phyloP scores from a whole-genome alignment of 2,329 filamentous ascomycete genomes.

The Talaromyces sp. region DNA sequence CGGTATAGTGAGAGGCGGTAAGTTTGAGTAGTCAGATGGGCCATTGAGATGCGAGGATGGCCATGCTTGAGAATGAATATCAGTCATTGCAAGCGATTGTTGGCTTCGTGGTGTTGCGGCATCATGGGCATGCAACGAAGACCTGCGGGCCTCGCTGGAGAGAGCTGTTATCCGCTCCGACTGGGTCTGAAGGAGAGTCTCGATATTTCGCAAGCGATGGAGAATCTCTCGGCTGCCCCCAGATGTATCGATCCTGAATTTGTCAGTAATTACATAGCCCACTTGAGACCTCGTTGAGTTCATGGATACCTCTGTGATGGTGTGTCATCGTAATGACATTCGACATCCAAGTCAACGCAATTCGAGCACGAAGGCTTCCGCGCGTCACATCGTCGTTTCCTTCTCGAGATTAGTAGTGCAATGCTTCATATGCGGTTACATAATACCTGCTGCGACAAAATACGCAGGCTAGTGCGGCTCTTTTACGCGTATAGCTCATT shows the following conservation, averaged over 20 bases:
- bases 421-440: too few relatives aligned
- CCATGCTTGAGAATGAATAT: neutral
- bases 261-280: neutral
- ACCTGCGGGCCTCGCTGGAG: neutral
- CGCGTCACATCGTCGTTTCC: conserved; percentile 20
- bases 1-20: conserved; percentile 13
- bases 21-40: neutral
- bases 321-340: conserved; percentile 19
- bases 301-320: conserved; percentile 15
- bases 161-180: conserved; percentile 8
- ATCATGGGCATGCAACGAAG: neutral
- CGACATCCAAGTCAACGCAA: conserved; percentile 17
- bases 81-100: neutral
- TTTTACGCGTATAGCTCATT: neutral
- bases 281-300: too few relatives aligned
- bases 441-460: neutral
- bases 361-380: conserved; percentile 19
- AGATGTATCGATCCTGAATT: conserved; percentile 9
- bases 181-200: conserved; percentile 15
- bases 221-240: conserved; percentile 1
- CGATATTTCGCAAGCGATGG: conserved; percentile 4
- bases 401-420: neutral
- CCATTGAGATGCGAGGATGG: neutral
- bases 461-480: neutral
- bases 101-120: neutral